Evolutionary conservation across 768 basidiomycete species (phyloP).

Genomic region (Psilocybe subaeruginosa): DNA sequence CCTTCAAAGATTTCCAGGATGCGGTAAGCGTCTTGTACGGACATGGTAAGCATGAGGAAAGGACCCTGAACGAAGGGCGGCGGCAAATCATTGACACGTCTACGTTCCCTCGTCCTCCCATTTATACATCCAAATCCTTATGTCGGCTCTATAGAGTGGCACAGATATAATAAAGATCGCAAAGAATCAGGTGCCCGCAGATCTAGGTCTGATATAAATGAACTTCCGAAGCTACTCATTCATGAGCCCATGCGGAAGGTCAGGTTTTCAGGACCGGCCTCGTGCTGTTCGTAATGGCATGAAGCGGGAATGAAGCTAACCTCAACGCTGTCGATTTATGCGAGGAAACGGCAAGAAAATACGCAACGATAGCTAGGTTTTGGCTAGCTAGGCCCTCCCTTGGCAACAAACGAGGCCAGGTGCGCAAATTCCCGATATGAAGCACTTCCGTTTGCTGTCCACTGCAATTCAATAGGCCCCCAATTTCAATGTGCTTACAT

Average conservation of each 20-base stretch:
- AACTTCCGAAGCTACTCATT: slow-evolving; percentile 15
- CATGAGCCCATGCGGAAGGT: slow-evolving; percentile 18
- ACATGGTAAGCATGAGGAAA: slow-evolving; percentile 27
- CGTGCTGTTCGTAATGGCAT: slow-evolving; percentile 20
- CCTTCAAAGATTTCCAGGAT: slow-evolving; percentile 48
- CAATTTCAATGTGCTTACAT: background rate
- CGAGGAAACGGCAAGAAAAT: background rate
- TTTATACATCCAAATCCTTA: slow-evolving; percentile 22
- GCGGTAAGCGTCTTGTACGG: slow-evolving; percentile 42
- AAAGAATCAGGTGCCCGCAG: slow-evolving; percentile 9
- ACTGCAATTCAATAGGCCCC: background rate
- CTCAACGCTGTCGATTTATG: background rate
- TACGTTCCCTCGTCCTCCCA: slow-evolving; percentile 17
- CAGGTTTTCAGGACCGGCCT: slow-evolving; percentile 18
- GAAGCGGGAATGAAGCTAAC: slow-evolving; percentile 17
- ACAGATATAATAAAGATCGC: slow-evolving; percentile 6
- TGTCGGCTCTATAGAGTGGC: slow-evolving; percentile 7
- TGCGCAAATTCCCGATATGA: background rate
- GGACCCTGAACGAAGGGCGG: slow-evolving; percentile 17
- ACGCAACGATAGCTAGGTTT: background rate
- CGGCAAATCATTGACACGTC: slow-evolving; percentile 18
- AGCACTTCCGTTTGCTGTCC: background rate
- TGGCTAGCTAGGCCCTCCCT: background rate
- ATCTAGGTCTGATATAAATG: slow-evolving; percentile 14
- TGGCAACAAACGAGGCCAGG: background rate